A percentile compares a stretch with the other conserved stretches of the same genome.
phyloP scores from a whole-genome alignment of 1,284 basidiomycete genomes.

The Apiotrichum laibachii region DNA sequence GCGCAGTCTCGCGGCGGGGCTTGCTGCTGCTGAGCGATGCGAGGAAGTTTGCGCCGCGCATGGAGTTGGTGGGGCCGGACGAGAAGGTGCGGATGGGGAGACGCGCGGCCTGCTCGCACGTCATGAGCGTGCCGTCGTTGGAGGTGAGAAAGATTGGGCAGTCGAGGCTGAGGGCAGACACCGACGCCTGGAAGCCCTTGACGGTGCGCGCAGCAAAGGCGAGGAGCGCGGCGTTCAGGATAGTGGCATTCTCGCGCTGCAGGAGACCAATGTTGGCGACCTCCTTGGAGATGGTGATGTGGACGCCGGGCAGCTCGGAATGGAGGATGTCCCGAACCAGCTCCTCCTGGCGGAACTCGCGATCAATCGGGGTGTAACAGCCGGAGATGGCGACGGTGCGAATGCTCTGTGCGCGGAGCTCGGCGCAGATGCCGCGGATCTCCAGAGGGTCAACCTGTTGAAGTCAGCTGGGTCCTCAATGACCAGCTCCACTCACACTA shows the following conservation, averaged over 20 bases:
- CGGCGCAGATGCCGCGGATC: slow-evolving; percentile 31
- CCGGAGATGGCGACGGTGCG: slow-evolving; percentile 34
- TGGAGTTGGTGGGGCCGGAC: slow-evolving; percentile 62
- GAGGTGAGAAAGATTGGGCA: slow-evolving; percentile 62
- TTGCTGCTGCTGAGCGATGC: slow-evolving; percentile 51
- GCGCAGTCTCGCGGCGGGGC: slow-evolving; percentile 50
- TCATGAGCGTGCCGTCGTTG: slow-evolving; percentile 60
- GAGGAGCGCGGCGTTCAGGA: slow-evolving; percentile 61
- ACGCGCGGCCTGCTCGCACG: slow-evolving; percentile 56
- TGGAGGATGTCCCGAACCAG: slow-evolving; percentile 29
- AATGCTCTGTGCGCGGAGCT: slow-evolving; percentile 34
- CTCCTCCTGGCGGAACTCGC: slow-evolving; percentile 36
- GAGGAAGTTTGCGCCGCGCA: slow-evolving; percentile 61
- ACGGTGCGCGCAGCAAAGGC: slow-evolving; percentile 58
- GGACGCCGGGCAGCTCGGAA: slow-evolving; percentile 28
- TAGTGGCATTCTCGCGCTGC: slow-evolving; percentile 62
- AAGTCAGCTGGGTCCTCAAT: background rate
- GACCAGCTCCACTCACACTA: slow-evolving; percentile 13
- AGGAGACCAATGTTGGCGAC: slow-evolving; percentile 54
- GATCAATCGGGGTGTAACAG: slow-evolving; percentile 42
- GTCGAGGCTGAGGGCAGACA: slow-evolving; percentile 53
- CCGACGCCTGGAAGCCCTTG: slow-evolving; percentile 56
- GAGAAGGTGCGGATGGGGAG: slow-evolving; percentile 64
- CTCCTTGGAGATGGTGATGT: slow-evolving; percentile 33
- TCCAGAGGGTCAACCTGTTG: slow-evolving; percentile 34